phyloP scores from a whole-genome alignment of 768 basidiomycete species.

The Sarcodon sp. region DNA sequence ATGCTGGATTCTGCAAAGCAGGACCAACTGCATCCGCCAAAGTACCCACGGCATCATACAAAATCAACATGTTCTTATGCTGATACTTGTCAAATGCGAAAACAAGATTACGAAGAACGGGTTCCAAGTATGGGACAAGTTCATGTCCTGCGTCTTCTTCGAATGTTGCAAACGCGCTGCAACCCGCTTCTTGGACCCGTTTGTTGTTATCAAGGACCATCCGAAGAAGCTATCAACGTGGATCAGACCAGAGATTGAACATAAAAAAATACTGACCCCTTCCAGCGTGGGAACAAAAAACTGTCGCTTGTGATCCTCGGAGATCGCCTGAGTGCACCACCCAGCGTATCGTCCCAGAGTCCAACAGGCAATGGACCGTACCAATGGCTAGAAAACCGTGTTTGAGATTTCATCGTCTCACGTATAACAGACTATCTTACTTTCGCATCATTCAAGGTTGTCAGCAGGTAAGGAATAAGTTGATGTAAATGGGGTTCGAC shows the following conservation, averaged over 20 bases:
- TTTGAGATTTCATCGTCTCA: not conserved
- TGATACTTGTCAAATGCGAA: slow-evolving; percentile 97
- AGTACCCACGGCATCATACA: slow-evolving; percentile 98
- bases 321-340: slow-evolving; percentile 83
- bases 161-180: slow-evolving; percentile 95
- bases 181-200: slow-evolving; percentile 97
- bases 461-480: slow-evolving; percentile 86
- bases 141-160: slow-evolving; percentile 93
- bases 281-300: slow-evolving; percentile 99
- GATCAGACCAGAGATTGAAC: slow-evolving; percentile 1
- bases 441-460: slow-evolving; percentile 84
- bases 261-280: slow-evolving; percentile 49
- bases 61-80: slow-evolving; percentile 96
- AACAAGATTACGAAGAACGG: slow-evolving; percentile 88
- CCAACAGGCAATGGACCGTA: slow-evolving; percentile 98
- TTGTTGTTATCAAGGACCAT: slow-evolving; percentile 99
- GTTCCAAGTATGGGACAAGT: slow-evolving; percentile 88
- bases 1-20: slow-evolving; percentile 73
- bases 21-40: slow-evolving; percentile 92
- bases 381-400: slow-evolving; percentile 56
- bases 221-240: slow-evolving; percentile 62
- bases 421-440: slow-evolving; percentile 23
- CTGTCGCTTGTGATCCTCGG: slow-evolving; percentile 76
- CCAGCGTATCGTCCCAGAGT: slow-evolving; percentile 97
- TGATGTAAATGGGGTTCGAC: slow-evolving; percentile 93